Evolutionary conservation across 177 flowering plant species (phyloP), one percentile per base, ranked within the genome.

Genomic region (Telopea speciosissima): DNA sequence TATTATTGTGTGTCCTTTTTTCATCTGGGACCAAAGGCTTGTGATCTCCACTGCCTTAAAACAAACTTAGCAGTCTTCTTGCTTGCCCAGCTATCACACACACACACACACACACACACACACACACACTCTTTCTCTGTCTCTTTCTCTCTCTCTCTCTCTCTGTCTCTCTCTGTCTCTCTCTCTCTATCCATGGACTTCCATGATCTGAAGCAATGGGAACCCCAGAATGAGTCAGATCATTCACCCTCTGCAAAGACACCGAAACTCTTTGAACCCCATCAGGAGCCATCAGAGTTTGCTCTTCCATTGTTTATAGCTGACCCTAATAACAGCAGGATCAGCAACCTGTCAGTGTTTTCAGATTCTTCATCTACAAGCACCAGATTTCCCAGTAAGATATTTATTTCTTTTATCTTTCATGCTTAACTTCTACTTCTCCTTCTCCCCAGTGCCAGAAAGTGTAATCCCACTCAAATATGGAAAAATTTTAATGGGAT

Each of bases 151-250:
- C n/a, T n/a, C n/a, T n/a, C n/a, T n/a, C n/a, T n/a, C n/a, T n/a
- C n/a, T n/a, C 5, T 31, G 5, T 31, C 33, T 31, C 33, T 31
- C 2, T 31, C 33, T 31, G 2, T 2, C 54, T 79, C 68, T 74
- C 69, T 77, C 76, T 77, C 76, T 74, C 72, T 77, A 76, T 73
- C 63, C 33, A 92, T 90, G 97, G 96, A 90, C 83, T 92, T n/a
- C n/a, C n/a, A 28, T 28, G 3, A 83, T 75, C 77, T 44, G 1
- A 2, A 44, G 49, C 54, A 49, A 1, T 49, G 54, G 54, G 13
- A 16, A 49, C 3, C 14, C 54, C 54, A 12, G 54, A 0, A 49
- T 49, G 5, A 49, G 54, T 49, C 54, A 49, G 54, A 49, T 49
- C 54, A 49, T 0, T 0, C 19, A 49, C 54, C 54, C 13, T 49